phyloP scores from a whole-genome alignment of 306 rosid species.

The Luffa aegyptiaca region DNA sequence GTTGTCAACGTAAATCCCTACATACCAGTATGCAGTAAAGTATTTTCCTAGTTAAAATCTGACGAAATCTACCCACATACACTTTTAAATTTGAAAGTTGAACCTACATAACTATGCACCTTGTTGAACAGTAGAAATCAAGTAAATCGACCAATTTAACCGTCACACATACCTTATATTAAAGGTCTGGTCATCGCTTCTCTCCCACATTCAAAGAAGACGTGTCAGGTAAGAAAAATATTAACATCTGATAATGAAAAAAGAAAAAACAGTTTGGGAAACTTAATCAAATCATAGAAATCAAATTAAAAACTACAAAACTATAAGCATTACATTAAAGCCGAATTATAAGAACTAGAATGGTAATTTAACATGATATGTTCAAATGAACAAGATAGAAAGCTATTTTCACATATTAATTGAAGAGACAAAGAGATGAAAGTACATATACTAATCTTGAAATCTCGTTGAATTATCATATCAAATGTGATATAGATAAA shows the following conservation, averaged over 20 bases:
- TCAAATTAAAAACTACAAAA: not conserved
- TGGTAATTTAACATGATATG: not conserved
- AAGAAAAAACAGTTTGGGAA: not conserved
- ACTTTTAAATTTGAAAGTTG: not conserved
- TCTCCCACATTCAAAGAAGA: not conserved
- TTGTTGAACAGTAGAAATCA: not conserved
- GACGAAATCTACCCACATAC: not conserved
- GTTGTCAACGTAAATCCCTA: too few relatives aligned
- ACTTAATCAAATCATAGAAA: not conserved
- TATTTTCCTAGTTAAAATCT: not conserved
- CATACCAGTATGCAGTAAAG: too few relatives aligned
- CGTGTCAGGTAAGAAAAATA: not conserved
- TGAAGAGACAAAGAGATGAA: not conserved
- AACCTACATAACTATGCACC: not conserved
- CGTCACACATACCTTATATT: not conserved
- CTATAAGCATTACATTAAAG: not conserved
- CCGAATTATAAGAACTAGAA: not conserved
- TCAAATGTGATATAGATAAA: not conserved
- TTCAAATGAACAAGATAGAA: not conserved
- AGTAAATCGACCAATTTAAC: not conserved
- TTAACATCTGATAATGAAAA: not conserved
- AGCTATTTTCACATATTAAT: too few relatives aligned
- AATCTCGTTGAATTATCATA: not conserved
- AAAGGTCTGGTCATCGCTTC: not conserved
- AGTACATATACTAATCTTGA: not conserved